phyloP scores from a whole-genome alignment of 768 basidiomycete genomes.

The Termitomyces sp. region DNA sequence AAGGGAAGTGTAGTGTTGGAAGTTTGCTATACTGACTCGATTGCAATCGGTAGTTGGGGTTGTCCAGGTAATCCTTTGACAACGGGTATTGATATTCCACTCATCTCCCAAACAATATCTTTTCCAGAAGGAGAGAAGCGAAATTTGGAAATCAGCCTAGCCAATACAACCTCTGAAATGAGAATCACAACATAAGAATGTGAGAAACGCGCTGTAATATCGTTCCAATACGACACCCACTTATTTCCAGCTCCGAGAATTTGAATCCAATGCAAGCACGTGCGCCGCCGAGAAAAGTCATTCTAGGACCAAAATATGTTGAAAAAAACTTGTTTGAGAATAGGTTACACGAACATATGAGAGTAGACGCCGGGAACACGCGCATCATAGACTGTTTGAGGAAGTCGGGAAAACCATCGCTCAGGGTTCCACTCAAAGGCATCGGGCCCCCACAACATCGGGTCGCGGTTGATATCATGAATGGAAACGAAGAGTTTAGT shows the following conservation, averaged over 20 bases:
- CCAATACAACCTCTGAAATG: conserved; percentile 21
- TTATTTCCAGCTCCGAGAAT: conserved; percentile 49
- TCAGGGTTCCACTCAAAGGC: conserved; percentile 47
- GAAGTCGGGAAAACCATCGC: conserved; percentile 38
- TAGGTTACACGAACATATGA: conserved; percentile 23
- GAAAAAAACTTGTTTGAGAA: not conserved
- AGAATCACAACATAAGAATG: not conserved
- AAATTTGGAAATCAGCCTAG: conserved; percentile 21
- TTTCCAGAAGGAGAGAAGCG: conserved; percentile 18
- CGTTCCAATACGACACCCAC: conserved; percentile 17
- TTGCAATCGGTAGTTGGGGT: conserved; percentile 4
- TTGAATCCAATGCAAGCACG: conserved; percentile 48
- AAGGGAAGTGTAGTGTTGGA: not conserved
- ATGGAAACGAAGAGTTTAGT: conserved; percentile 34
- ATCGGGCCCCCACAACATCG: conserved; percentile 41
- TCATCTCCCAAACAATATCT: conserved; percentile 25
- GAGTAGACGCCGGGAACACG: conserved; percentile 40
- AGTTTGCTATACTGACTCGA: not conserved
- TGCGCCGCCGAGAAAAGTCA: conserved; percentile 39
- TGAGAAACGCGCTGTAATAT: not conserved
- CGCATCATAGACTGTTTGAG: conserved; percentile 27
- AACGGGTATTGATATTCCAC: conserved; percentile 16
- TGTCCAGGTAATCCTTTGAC: conserved; percentile 10
- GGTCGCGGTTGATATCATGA: conserved; percentile 30
- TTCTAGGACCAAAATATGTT: conserved; percentile 16